Base-by-base conservation (phyloP, 2,329 filamentous ascomycete species). In the Colletotrichum cereale region DNA sequence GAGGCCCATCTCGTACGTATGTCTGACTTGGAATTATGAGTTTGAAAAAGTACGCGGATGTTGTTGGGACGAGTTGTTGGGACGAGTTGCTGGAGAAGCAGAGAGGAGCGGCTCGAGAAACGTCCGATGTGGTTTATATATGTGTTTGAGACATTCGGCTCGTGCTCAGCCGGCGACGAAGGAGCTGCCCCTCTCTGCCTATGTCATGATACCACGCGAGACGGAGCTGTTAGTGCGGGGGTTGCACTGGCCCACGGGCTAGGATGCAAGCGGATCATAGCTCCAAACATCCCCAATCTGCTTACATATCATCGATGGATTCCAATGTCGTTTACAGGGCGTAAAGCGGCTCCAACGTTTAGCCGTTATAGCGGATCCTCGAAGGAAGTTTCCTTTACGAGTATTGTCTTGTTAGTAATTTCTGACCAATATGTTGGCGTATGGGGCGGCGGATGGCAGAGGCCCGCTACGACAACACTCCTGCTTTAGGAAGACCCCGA, bases 81-180 rank as follows among this genome's bases (percentile, higher is more conserved):
- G 29, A 5, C 8, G 3, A 31, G 4, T 11, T 12, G 26, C 8
- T n/a, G 16, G 26, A 8, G 14, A 36, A 21, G 21, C 4, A 21
- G 21, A 14, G 4, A 10, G 4, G 52, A 57, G 0, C 14, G 26
- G 2, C 16, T 26, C 8, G 18, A 53, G n/a, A 40, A 18, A 36
- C 10, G 44, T 53, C 62, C n/a, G 53, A 21, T 40, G 40, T 21
- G 56, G 34, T 56, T 67, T 56, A 56, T 67, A 61, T 70, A 70
- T 14, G 38, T 29, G 63, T 67, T 67, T 62, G 56, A 70, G 63
- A 56, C 38, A 56, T 62, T 67, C 67, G 67, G 67, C 67, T 70
- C 62, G 38, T 38, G 38, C 40, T 67, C 36, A 55, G 56, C 62
- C 67, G 62, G 55, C 47, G 56, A 55, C 55, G 42, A 61, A 26